These are phyloP conservation scores for Coemansia sp. DNA, from an alignment of 192 early-diverging fungal species.

Conservation along the genomic window DNA sequence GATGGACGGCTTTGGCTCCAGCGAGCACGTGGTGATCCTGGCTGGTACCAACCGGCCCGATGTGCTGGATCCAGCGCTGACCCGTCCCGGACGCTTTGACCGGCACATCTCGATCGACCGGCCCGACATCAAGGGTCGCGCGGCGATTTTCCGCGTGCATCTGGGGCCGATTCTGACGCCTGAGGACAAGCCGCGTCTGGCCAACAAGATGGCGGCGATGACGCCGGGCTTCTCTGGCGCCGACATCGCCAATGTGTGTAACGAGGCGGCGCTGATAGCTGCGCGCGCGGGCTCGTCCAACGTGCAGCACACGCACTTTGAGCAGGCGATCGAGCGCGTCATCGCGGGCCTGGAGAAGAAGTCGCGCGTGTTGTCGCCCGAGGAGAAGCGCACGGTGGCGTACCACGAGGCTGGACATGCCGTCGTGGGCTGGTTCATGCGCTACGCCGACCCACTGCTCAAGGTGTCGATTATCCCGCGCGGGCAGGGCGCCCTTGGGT, in stretches of 20 bases:
- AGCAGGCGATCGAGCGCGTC: conserved; percentile 96
- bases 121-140: conserved; percentile 94
- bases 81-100: conserved; percentile 98
- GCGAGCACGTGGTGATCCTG: conserved; percentile 79
- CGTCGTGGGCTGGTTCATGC: conserved; percentile 96
- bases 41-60: conserved; percentile 98
- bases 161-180: conserved; percentile 86
- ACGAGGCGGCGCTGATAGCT: conserved; percentile 97
- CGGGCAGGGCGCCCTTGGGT: conserved; percentile 91
- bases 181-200: conserved; percentile 72
- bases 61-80: conserved; percentile 92
- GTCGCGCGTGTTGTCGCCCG: conserved; percentile 86
- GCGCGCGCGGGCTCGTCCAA: conserved; percentile 76
- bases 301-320: conserved; percentile 89
- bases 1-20: conserved; percentile 91
- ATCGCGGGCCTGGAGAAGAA: conserved; percentile 99
- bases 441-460: conserved; percentile 92
- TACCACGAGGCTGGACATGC: conserved; percentile 99
- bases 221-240: conserved; percentile 99
- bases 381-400: conserved; percentile 98
- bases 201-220: conserved; percentile 86
- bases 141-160: conserved; percentile 96
- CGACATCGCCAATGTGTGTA: conserved; percentile 97
- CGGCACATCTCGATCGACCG: conserved; percentile 95
- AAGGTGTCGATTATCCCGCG: conserved; percentile 99